Percentiles rank a stretch among this genome's conserved stretches.
Conservation (phyloP, 495 filamentous ascomycete genomes). For the Neurospora sp. region DNA sequence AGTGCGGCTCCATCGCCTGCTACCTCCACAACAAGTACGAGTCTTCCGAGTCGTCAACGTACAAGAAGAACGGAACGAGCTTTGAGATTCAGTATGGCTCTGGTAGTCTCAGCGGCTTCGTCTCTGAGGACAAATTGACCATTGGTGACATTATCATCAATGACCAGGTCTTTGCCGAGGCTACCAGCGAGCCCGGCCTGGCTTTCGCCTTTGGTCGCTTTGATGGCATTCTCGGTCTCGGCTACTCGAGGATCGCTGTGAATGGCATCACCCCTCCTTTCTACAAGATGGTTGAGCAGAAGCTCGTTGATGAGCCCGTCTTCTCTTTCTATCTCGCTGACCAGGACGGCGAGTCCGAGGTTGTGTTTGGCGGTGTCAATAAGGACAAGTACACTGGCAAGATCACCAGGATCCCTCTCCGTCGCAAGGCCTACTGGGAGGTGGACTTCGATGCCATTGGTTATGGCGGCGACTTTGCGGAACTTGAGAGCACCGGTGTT, state of each 20-base stretch:
- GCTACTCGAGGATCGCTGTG: slow-evolving; percentile 90
- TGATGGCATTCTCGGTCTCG: slow-evolving; percentile 94
- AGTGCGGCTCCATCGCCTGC: slow-evolving; percentile 95
- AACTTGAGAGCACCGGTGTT: slow-evolving; percentile 85
- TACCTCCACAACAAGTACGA: slow-evolving; percentile 97
- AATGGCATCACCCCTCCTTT: slow-evolving; percentile 91
- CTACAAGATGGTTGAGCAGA: slow-evolving; percentile 89
- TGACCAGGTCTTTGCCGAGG: slow-evolving; percentile 90
- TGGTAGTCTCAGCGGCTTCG: slow-evolving; percentile 85
- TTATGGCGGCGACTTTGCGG: slow-evolving; percentile 72
- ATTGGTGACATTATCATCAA: slow-evolving; percentile 87
- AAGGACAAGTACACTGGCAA: slow-evolving; percentile 79
- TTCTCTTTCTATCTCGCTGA: slow-evolving; percentile 92
- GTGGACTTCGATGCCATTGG: slow-evolving; percentile 88
- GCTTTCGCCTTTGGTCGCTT: slow-evolving; percentile 98
- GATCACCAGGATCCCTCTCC: slow-evolving; percentile 82
- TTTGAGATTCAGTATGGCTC: slow-evolving; percentile 97
- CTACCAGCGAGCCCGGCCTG: slow-evolving; percentile 85
- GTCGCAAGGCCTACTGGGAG: slow-evolving; percentile 99
- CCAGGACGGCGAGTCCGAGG: slow-evolving; percentile 71
- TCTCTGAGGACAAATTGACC: slow-evolving; percentile 72
- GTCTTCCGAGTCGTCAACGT: slow-evolving; percentile 79
- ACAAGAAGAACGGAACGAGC: slow-evolving; percentile 80
- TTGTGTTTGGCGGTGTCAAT: slow-evolving; percentile 85
- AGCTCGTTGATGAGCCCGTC: slow-evolving; percentile 78